These are phyloP conservation scores for Pseudohalonectria lignicola DNA, from an alignment of 2,329 filamentous ascomycete genomes.

Conservation along the genomic window DNA sequence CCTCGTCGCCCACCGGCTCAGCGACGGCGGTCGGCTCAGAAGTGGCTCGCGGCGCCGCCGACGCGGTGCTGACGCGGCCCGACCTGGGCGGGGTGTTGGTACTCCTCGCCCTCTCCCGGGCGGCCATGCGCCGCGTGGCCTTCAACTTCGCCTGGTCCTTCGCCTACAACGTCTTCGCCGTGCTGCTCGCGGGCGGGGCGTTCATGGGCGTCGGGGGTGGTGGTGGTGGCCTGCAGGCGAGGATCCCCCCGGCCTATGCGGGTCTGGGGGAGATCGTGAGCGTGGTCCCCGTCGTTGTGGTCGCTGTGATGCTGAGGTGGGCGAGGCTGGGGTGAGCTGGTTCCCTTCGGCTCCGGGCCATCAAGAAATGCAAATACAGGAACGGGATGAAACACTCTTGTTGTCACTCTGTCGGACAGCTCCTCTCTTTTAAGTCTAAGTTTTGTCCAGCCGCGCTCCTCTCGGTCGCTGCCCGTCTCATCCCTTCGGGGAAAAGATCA, in stretches of 20 bases:
- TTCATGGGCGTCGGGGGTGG: conserved; percentile 30
- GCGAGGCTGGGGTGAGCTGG: conserved; percentile 9
- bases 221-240: conserved; percentile 11
- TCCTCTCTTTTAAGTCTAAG: too few relatives aligned
- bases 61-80: conserved; percentile 55
- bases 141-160: conserved; percentile 64
- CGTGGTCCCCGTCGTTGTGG: conserved; percentile 56
- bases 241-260: conserved; percentile 49
- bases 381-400: too few relatives aligned
- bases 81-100: conserved; percentile 42
- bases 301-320: conserved; percentile 39
- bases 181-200: conserved; percentile 55
- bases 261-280: conserved; percentile 65
- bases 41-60: conserved; percentile 54
- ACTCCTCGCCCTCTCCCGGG: conserved; percentile 41
- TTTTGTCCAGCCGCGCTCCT: too few relatives aligned
- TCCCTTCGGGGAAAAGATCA: too few relatives aligned
- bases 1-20: conserved; percentile 22
- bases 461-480: too few relatives aligned
- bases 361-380: too few relatives aligned
- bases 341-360: too few relatives aligned
- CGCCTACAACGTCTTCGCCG: conserved; percentile 58
- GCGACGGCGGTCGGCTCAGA: conserved; percentile 24
- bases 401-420: too few relatives aligned
- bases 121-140: conserved; percentile 34